Conservation (phyloP, 1,284 basidiomycete genomes). For the Tausonia pullulans region DNA sequence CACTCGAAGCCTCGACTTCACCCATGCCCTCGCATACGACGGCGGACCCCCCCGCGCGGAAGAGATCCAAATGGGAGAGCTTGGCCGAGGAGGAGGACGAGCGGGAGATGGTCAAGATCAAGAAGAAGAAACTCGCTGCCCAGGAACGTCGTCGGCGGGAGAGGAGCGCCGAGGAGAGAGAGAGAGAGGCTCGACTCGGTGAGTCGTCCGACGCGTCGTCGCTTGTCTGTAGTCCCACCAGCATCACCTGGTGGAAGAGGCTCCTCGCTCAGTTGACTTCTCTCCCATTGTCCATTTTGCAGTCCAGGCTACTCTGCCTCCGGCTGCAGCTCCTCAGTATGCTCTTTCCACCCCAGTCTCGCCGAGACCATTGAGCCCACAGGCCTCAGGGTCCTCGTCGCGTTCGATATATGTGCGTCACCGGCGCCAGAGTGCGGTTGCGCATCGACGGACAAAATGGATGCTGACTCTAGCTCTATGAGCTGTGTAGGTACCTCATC, state of each 20-base stretch:
- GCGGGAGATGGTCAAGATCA: conserved; percentile 6
- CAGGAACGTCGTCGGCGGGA: conserved; percentile 12
- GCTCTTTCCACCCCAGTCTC: conserved; percentile 7
- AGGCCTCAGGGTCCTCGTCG: too few species aligned
- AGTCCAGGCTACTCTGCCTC: not conserved
- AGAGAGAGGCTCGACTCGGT: conserved; percentile 6
- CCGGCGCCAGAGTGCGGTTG: not conserved
- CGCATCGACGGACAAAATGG: not conserved
- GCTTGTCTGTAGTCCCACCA: not conserved
- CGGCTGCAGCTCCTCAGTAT: not conserved
- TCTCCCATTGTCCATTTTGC: not conserved
- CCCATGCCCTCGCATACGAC: too few species aligned
- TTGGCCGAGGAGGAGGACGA: conserved; percentile 13
- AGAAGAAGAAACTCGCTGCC: conserved; percentile 11
- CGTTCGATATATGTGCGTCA: not conserved
- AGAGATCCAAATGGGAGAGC: conserved; percentile 13
- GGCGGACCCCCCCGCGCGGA: not conserved
- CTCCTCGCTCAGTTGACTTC: not conserved
- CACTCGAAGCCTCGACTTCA: too few species aligned
- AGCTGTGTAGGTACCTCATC: conserved; percentile 48
- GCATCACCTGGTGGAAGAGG: too few species aligned
- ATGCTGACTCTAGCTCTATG: conserved; percentile 18
- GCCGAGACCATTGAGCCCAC: not conserved
- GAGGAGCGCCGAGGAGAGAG: conserved; percentile 8
- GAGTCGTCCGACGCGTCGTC: not conserved